phyloP scores from a whole-genome alignment of 106 monocot species.

The Iris macrosiphon region DNA sequence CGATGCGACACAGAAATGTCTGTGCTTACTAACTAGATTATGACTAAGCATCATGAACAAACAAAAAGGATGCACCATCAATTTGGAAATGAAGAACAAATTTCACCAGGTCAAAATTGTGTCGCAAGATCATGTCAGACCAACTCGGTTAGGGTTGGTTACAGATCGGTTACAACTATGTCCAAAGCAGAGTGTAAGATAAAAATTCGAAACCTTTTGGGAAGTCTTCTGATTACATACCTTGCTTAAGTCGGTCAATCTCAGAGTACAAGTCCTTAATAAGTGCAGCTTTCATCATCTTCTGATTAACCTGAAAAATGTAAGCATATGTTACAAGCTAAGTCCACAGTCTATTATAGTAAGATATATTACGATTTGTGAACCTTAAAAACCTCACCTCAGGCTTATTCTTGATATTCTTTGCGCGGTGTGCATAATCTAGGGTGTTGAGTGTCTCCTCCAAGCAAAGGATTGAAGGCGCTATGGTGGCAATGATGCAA shows the following conservation, averaged over 20 bases:
- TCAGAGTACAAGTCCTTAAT: slow-evolving; percentile 52
- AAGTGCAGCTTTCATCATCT: slow-evolving; percentile 39
- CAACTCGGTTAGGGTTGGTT: too few species aligned
- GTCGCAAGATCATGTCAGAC: too few species aligned
- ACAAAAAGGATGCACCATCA: too few species aligned
- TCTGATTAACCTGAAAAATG: slow-evolving; percentile 50
- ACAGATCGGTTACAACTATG: too few species aligned
- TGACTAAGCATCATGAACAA: too few species aligned
- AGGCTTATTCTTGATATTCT: slow-evolving; percentile 66
- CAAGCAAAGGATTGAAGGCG: slow-evolving; percentile 55
- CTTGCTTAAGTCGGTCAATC: slow-evolving; percentile 69
- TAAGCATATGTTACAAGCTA: not conserved
- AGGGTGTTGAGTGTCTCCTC: slow-evolving; percentile 64
- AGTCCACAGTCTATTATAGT: too few species aligned
- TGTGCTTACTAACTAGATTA: too few species aligned
- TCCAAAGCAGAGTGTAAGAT: not conserved
- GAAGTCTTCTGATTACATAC: not conserved
- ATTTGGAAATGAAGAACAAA: too few species aligned
- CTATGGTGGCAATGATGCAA: slow-evolving; percentile 63
- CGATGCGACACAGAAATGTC: too few species aligned
- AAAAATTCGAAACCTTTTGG: not conserved
- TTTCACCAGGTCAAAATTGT: too few species aligned
- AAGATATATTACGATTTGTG: not conserved
- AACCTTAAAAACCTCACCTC: slow-evolving; percentile 22
- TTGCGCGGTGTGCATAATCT: slow-evolving; percentile 32